Evolutionary conservation across 2,329 filamentous ascomycete species (phyloP).

Genomic region (Botrytis medusae): DNA sequence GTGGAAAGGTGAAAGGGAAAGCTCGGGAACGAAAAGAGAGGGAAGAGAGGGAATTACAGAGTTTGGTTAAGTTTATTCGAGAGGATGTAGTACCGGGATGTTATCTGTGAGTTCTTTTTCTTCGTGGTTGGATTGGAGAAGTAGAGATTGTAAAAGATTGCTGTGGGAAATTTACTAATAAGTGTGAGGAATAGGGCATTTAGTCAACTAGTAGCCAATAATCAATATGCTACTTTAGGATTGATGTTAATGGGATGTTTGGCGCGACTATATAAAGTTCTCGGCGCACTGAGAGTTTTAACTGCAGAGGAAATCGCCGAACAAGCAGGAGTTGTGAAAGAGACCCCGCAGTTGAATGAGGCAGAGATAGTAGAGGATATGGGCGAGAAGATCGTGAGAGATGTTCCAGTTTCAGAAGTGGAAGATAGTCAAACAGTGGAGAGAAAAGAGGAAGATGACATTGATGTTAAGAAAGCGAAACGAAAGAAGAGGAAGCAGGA

Average conservation of each 20-base stretch:
- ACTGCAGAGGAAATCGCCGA: constrained; percentile 25
- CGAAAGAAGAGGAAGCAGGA: constrained; percentile 31
- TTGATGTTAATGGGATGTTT: constrained; percentile 65
- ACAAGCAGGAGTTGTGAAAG: not conserved
- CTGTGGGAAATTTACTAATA: constrained; percentile 29
- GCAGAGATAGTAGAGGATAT: constrained; percentile 27
- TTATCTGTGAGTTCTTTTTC: constrained; percentile 47
- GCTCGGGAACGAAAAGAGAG: constrained; percentile 37
- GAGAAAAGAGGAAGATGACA: constrained; percentile 2
- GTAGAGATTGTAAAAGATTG: not conserved
- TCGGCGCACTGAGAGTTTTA: constrained; percentile 40
- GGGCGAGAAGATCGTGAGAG: constrained; percentile 41
- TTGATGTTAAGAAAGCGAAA: constrained; percentile 27
- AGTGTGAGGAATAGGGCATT: constrained; percentile 54
- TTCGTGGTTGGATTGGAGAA: constrained; percentile 33
- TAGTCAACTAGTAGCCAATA: constrained; percentile 68
- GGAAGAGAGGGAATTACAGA: constrained; percentile 22
- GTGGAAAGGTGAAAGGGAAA: constrained; percentile 22
- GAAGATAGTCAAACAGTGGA: constrained; percentile 5
- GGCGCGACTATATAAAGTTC: constrained; percentile 54
- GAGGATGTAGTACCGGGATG: constrained; percentile 44
- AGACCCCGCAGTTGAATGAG: constrained; percentile 6
- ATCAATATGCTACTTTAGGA: constrained; percentile 70
- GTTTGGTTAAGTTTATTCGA: constrained; percentile 44
- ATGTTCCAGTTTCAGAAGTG: constrained; percentile 19